Evolutionary conservation across 257 asterid species (phyloP).

Genomic region (Ilex aquifolium): DNA sequence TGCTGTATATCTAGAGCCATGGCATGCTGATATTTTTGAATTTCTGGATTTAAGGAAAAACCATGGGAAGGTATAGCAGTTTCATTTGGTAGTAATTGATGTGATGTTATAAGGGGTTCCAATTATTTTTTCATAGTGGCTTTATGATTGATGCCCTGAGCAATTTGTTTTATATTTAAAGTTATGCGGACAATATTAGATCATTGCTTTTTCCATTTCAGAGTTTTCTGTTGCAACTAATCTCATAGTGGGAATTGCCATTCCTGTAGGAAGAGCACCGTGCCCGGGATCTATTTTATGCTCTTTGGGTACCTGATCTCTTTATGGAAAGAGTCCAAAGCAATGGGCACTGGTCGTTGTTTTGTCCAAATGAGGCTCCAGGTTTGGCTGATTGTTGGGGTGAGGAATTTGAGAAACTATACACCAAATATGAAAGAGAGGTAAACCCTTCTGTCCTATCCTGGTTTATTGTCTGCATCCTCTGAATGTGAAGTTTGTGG

Average conservation of each 20-base stretch:
- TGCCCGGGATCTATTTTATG: background rate
- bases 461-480: background rate
- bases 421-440: background rate
- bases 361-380: background rate
- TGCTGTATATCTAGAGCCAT: background rate
- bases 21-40: background rate
- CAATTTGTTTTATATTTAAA: too few species aligned
- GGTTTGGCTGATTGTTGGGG: background rate
- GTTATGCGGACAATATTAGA: too few species aligned
- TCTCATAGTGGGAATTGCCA: too few species aligned
- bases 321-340: background rate
- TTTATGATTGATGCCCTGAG: too few species aligned
- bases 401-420: background rate
- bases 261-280: background rate
- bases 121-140: too few species aligned
- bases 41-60: conserved; percentile 1
- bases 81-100: background rate
- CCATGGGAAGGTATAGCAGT: background rate
- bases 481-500: too few species aligned
- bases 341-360: background rate
- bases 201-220: too few species aligned
- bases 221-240: too few species aligned
- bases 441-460: background rate
- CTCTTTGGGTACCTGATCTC: background rate
- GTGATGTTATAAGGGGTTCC: background rate